Conservation (phyloP, 176 grass and related monocot genomes). For the Ensete glaucum region DNA sequence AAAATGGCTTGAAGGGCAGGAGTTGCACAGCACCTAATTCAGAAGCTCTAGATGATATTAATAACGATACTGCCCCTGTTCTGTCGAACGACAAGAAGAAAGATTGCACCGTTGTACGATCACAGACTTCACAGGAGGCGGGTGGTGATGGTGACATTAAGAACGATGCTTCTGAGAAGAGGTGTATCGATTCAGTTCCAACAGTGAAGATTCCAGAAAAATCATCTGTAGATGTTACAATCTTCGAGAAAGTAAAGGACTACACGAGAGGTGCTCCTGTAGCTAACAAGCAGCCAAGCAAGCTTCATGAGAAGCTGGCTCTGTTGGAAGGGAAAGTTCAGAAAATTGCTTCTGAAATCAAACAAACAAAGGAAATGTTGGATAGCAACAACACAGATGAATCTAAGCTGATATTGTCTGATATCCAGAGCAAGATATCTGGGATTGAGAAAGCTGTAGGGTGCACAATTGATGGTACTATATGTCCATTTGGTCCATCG, state of each 20-base stretch:
- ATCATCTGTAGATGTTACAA: slow-evolving; percentile 57
- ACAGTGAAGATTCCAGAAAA: slow-evolving; percentile 32
- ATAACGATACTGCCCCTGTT: neutral
- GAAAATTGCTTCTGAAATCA: slow-evolving; percentile 92
- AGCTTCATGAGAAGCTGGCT: slow-evolving; percentile 77
- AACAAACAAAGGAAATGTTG: slow-evolving; percentile 81
- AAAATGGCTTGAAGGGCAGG: neutral
- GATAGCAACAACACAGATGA: slow-evolving; percentile 78
- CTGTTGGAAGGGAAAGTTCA: slow-evolving; percentile 78
- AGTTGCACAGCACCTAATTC: neutral
- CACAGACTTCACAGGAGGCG: neutral
- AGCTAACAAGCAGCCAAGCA: slow-evolving; percentile 60
- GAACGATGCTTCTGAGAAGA: slow-evolving; percentile 15
- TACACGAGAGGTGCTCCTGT: slow-evolving; percentile 25
- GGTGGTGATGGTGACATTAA: neutral
- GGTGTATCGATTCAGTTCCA: neutral
- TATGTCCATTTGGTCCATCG: slow-evolving; percentile 30
- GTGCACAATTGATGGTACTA: slow-evolving; percentile 55
- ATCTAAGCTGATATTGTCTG: slow-evolving; percentile 80
- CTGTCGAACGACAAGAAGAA: neutral
- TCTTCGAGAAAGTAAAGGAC: slow-evolving; percentile 54
- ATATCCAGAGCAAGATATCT: slow-evolving; percentile 83
- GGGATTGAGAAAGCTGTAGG: slow-evolving; percentile 78
- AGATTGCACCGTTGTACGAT: neutral
- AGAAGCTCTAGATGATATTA: neutral